A percentile compares a stretch with the other conserved stretches of the same genome.
Evolutionary conservation across 2,329 filamentous ascomycete genomes (phyloP).

Genomic region (Trichophyton simii): DNA sequence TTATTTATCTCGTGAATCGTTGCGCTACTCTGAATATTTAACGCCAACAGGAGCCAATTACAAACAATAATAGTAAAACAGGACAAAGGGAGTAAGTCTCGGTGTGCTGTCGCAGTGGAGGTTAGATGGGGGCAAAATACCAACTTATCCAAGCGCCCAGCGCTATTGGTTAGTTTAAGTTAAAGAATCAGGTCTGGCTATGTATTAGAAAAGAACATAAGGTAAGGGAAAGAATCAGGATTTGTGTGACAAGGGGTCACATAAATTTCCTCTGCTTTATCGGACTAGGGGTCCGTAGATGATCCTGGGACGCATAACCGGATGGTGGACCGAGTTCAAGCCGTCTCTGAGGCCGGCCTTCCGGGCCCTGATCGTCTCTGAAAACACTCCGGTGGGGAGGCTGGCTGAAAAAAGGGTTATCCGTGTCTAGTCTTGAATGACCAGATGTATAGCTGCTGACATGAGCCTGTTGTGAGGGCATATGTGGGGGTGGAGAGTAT

Average conservation of each 20-base stretch:
- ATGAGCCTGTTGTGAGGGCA: slow-evolving; percentile 16
- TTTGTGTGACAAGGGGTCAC: slow-evolving; percentile 1
- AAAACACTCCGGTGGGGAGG: background rate
- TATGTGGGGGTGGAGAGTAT: slow-evolving; percentile 14
- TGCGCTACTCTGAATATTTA: background rate
- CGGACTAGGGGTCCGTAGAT: slow-evolving; percentile 29
- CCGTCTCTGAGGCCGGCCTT: slow-evolving; percentile 20
- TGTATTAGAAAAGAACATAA: background rate
- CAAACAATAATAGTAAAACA: background rate
- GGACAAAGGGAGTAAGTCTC: background rate
- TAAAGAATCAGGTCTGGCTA: no score
- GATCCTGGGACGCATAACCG: slow-evolving; percentile 20
- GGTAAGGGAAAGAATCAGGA: no score
- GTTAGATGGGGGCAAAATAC: background rate
- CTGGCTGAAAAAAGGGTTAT: slow-evolving; percentile 12
- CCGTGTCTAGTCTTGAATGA: slow-evolving; percentile 15
- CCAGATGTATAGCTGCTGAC: slow-evolving; percentile 19
- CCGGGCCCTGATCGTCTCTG: slow-evolving; percentile 7
- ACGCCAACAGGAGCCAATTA: background rate
- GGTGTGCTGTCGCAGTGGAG: background rate
- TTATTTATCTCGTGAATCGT: background rate
- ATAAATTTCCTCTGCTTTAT: slow-evolving; percentile 20
- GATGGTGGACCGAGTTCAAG: slow-evolving; percentile 23
- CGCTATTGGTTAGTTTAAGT: background rate
- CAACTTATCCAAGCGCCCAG: background rate